phyloP scores from a whole-genome alignment of 176 grass and related monocot species.

The Triticum urartu region DNA sequence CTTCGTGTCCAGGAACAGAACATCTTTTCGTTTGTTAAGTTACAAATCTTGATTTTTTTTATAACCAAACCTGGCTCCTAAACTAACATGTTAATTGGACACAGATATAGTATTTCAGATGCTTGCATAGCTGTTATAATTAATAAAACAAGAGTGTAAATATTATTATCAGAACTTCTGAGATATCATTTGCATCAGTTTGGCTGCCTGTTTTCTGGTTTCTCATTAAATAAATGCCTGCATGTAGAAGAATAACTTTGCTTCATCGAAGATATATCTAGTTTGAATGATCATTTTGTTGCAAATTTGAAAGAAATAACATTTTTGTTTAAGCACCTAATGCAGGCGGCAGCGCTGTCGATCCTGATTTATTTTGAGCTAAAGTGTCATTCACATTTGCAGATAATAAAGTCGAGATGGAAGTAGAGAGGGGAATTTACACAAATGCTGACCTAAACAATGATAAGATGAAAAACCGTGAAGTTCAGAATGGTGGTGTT shows the following conservation, averaged over 20 bases:
- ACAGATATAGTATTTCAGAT: background rate
- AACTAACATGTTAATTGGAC: constrained; percentile 3
- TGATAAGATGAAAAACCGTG: background rate
- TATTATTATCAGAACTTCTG: background rate
- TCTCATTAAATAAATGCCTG: background rate
- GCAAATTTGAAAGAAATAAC: constrained; percentile 17
- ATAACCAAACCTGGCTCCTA: background rate
- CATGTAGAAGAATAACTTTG: constrained; percentile 1
- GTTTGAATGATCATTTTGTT: background rate
- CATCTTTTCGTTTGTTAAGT: background rate
- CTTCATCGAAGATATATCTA: background rate
- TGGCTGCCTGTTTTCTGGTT: background rate
- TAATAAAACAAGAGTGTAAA: background rate
- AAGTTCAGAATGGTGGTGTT: constrained; percentile 31
- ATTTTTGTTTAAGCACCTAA: constrained; percentile 22
- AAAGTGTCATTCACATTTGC: constrained; percentile 6
- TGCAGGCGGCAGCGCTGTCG: background rate
- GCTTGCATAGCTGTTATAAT: background rate
- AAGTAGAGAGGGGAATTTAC: constrained; percentile 31
- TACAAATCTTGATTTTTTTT: background rate
- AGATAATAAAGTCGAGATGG: constrained; percentile 44
- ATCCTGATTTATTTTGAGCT: constrained; percentile 13
- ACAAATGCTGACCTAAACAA: constrained; percentile 18
- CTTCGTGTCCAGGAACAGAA: constrained; percentile 9
- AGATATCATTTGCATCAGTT: background rate